A percentile compares a stretch with the other conserved stretches of the same genome.
These are phyloP conservation scores for Dactylis glomerata DNA, from an alignment of 176 grass and related monocot species.

Conservation along the genomic window DNA sequence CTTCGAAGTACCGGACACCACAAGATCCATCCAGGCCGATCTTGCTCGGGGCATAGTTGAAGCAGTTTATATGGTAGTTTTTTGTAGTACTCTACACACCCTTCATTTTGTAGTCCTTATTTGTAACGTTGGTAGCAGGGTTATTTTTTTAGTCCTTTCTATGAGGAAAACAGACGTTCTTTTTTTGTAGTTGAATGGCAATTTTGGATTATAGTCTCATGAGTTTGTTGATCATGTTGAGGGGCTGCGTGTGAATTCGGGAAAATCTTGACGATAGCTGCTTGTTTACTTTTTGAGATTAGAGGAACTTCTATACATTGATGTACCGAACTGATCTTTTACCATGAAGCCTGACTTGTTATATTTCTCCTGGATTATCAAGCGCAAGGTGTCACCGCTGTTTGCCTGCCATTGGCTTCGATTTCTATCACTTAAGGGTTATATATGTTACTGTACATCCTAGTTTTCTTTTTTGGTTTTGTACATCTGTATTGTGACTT, in stretches of 20 bases:
- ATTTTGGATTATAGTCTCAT: background rate
- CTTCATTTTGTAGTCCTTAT: background rate
- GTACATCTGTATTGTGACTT: background rate
- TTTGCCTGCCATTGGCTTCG: background rate
- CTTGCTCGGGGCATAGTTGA: constrained; percentile 12
- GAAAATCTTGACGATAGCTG: background rate
- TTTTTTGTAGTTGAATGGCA: background rate
- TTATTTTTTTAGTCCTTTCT: background rate
- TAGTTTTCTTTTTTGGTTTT: background rate
- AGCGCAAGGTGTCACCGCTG: background rate
- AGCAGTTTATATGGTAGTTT: constrained; percentile 8
- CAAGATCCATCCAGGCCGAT: constrained; percentile 21
- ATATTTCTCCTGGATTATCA: background rate
- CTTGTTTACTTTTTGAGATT: background rate
- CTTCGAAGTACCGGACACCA: constrained; percentile 14
- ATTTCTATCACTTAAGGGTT: background rate
- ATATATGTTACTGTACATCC: background rate
- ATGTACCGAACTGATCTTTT: background rate
- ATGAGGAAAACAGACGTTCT: background rate
- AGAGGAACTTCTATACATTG: background rate
- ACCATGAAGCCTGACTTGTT: background rate
- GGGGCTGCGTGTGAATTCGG: background rate
- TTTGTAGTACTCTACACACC: constrained; percentile 5
- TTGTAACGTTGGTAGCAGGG: background rate
- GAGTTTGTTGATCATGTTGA: background rate